Evolutionary conservation across 2,329 filamentous ascomycete genomes (phyloP).

Genomic region (Phialophora tarda): DNA sequence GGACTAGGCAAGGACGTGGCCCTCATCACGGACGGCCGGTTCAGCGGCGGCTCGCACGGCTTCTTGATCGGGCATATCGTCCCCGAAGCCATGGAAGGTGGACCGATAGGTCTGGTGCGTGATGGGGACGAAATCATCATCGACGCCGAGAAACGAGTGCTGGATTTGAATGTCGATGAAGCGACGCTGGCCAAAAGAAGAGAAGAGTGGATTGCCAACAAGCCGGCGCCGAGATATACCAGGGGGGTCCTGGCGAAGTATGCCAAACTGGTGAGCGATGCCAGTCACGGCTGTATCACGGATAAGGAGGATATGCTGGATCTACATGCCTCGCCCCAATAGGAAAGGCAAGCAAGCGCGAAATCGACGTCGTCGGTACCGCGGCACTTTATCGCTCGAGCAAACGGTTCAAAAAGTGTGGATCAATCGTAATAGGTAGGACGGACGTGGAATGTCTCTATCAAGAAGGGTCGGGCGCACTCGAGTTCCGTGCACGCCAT

Average conservation of each 20-base stretch:
- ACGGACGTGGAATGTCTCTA: no score
- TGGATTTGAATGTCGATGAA: constrained; percentile 69
- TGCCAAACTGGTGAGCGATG: constrained; percentile 57
- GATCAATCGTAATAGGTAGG: no score
- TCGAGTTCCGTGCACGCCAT: no score
- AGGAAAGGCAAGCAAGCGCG: no score
- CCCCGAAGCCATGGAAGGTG: constrained; percentile 83
- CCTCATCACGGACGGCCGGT: constrained; percentile 75
- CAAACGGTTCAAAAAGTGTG: no score
- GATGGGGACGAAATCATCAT: constrained; percentile 83
- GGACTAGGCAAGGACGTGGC: constrained; percentile 72
- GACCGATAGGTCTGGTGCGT: constrained; percentile 80
- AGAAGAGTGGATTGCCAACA: constrained; percentile 62
- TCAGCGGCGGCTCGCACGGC: constrained; percentile 81
- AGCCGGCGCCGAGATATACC: constrained; percentile 63
- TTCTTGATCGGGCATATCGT: constrained; percentile 89
- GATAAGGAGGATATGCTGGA: constrained; percentile 43
- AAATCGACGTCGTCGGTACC: no score
- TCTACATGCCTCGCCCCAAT: constrained; percentile 21
- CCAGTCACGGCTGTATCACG: constrained; percentile 56
- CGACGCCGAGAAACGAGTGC: constrained; percentile 74
- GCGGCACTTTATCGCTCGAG: no score
- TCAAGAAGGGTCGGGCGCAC: no score
- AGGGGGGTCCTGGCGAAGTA: constrained; percentile 75
- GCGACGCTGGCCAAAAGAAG: constrained; percentile 66